Evolutionary conservation across 345 rosid species (phyloP), one percentile per base, ranked within the genome.

Genomic region (Gossypium ekmanianum): DNA sequence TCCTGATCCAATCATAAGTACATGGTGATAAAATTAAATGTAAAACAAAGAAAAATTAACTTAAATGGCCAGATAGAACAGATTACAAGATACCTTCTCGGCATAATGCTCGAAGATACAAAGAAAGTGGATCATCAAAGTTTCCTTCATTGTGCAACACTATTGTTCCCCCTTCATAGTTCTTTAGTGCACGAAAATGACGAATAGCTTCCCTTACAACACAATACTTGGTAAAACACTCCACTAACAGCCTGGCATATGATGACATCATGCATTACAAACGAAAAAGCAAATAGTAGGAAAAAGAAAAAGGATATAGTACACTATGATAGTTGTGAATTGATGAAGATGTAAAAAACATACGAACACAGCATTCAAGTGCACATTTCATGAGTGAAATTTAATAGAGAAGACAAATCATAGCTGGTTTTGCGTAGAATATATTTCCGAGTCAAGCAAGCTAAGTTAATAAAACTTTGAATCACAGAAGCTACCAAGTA

Each of bases 31-130:
- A 73, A 20, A 73, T 64, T 18, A 67, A 66, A 41, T 56, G 16
- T 22, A 24, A 9, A 75, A 20, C n/a, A 17, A 9, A 65, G 20
- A 66, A 7, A 75, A n/a, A 47, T n/a, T 34, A 39, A 17, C 64
- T 18, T 55, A 2, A 27, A 52, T 56, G 45, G 17, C 52, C 54
- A 29, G 63, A 74, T 20, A 58, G 51, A 22, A 22, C 74, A 77
- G 65, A 66, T 18, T 59, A 22, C 64, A 59, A 54, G 79, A 75
- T 88, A 94, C 98, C 98, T 88, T 94, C 98, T 87, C 91, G 90
- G 79, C 97, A 92, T 84, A 94, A 83, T 56, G 97, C 97, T 80
- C 98, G 89, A 62, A 94, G 91, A 84, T 94, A 92, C 80, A 94
- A 85, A 76, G 98, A 92, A 76, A 94, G 91, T 56, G 98, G 98